Evolutionary conservation across 1,284 basidiomycete genomes (phyloP).

Genomic region (Trametes hirsuta): DNA sequence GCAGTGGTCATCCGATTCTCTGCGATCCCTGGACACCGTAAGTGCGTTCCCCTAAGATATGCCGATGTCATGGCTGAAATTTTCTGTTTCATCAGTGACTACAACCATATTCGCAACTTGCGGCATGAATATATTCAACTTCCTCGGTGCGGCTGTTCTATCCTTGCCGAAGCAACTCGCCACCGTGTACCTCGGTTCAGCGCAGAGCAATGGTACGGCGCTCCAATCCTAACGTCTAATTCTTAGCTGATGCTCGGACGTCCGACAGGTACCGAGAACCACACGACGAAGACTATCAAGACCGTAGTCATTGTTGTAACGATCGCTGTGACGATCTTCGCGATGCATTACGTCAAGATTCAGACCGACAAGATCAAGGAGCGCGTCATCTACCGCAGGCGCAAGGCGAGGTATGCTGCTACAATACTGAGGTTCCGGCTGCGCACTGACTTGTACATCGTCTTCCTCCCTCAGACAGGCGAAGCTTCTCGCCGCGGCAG

Average conservation of each 20-base stretch:
- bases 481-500: constrained; percentile 42
- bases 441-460: not conserved
- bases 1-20: constrained; percentile 73
- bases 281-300: constrained; percentile 60
- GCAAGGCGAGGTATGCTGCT: constrained; percentile 34
- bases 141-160: constrained; percentile 70
- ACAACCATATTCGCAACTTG: constrained; percentile 82
- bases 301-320: constrained; percentile 65
- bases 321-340: constrained; percentile 70
- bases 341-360: constrained; percentile 83
- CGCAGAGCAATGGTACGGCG: constrained; percentile 40
- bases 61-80: not conserved
- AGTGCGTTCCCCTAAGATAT: constrained; percentile 26
- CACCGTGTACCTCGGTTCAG: constrained; percentile 74
- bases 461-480: constrained; percentile 44
- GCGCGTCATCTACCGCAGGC: constrained; percentile 70
- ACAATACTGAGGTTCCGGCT: not conserved
- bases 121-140: constrained; percentile 74
- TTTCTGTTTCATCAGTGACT: constrained; percentile 43
- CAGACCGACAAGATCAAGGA: constrained; percentile 78
- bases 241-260: no score
- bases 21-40: constrained; percentile 78
- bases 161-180: constrained; percentile 81
- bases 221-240: not conserved
- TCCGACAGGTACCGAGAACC: constrained; percentile 28